Base-by-base conservation (phyloP, 1,284 basidiomycete species). In the Leccinum colubrinum region DNA sequence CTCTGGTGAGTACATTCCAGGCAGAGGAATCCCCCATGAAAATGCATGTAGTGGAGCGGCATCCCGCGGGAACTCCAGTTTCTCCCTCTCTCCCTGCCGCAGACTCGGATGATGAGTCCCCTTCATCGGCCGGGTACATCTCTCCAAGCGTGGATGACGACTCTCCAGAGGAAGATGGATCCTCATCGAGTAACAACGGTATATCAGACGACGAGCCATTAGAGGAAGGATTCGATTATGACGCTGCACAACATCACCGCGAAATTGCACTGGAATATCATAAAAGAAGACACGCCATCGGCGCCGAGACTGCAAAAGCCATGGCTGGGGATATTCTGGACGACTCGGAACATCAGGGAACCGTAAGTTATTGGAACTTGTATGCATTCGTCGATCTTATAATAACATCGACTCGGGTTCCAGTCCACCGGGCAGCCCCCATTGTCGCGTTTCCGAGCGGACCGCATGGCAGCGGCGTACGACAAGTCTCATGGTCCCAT, bases 261-360 rank as follows among this genome's bases (percentile, higher is more conserved):
- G 89, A 91, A 70, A 81, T 91, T 63, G 86, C 86, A n/a, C 69
- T 59, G 84, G 86, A 85, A 62, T 91, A 92, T 70, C 81, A 88
- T 69, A 76, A 80, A 65, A 87, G 86, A 69, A 83, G 88, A 57
- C 76, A 74, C 17, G 78, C 76, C 12, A 80, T 91, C 54, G 84
- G 85, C 1, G 75, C 80, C 37, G 82, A 82, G 55, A 80, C 83
- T 43, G 76, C 81, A 11, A 76, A 77, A 46, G 83, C 80, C 6
- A 79, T 88, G 77, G 77, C 77, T 59, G 76, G 77, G 9, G 81
- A 82, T 67, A 73, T 75, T 37, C 80, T 82, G 64, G 74, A 78
- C 17, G 73, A 73, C 20, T 63, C 80, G 57, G 79, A 79, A 46
- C 78, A 77, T 72, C 74, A 81, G 54, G 77, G 80, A 67, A 72